Conservation (phyloP, 2,329 filamentous ascomycete genomes). For the Helotiales sp. region DNA sequence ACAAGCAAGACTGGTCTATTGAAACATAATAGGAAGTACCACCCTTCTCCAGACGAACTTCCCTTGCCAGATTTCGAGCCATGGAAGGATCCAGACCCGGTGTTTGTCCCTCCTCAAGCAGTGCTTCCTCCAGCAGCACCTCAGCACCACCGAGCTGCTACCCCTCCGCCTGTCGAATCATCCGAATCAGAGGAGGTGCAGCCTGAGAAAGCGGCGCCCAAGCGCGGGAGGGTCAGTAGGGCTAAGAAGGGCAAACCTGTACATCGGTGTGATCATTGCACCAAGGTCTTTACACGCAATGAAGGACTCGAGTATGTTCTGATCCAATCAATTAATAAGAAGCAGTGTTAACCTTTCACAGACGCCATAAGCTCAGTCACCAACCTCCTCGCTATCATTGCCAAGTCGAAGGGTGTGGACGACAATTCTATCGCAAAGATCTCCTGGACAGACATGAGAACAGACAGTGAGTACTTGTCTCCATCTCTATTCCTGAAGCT, state of each 20-base stretch:
- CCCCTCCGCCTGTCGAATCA: neutral
- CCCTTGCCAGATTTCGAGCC: conserved; percentile 8
- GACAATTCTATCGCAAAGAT: conserved; percentile 7
- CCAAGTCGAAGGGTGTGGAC: neutral
- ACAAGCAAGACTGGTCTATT: conserved; percentile 5
- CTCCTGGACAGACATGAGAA: conserved; percentile 7
- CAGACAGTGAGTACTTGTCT: conserved; percentile 1
- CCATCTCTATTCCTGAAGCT: neutral
- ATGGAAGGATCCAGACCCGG: neutral
- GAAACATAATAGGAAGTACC: conserved; percentile 16
- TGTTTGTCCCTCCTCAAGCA: neutral
- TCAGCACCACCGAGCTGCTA: neutral
- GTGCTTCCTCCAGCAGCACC: neutral
- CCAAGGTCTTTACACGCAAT: conserved; percentile 8
- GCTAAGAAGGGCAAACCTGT: conserved; percentile 10
- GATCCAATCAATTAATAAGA: neutral
- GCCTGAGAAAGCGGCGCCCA: neutral
- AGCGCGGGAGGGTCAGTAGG: conserved; percentile 1
- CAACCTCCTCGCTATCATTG: conserved; percentile 5
- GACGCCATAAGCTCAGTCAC: conserved; percentile 12
- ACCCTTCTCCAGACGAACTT: conserved; percentile 11
- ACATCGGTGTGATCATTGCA: conserved; percentile 9
- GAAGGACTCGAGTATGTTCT: conserved; percentile 10
- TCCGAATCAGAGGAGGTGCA: neutral
- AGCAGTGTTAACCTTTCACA: neutral